Percentiles rank a stretch among this genome's conserved stretches.
Evolutionary conservation across 1,139 yeast species (phyloP).

Genomic region (Candida tropicalis): DNA sequence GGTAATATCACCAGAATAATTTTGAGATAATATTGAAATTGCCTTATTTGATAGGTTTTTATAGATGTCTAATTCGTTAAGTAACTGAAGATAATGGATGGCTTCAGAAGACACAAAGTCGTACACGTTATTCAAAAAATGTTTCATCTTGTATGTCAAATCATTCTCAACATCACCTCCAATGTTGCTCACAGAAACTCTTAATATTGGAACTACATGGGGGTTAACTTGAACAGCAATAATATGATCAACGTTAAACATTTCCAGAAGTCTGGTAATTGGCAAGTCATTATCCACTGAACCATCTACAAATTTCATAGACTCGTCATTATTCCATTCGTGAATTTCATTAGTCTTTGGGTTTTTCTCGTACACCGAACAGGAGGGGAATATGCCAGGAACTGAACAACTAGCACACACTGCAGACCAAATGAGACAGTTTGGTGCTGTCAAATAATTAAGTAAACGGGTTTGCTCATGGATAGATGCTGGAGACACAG

Average conservation of each 20-base stretch:
- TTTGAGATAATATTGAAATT: slow-evolving; percentile 77
- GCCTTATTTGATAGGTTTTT: slow-evolving; percentile 72
- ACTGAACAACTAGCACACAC: slow-evolving; percentile 96
- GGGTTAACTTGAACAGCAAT: slow-evolving; percentile 98
- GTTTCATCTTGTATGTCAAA: slow-evolving; percentile 55
- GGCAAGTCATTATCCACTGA: slow-evolving; percentile 96
- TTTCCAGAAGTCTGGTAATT: slow-evolving; percentile 82
- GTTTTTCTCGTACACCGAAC: slow-evolving; percentile 82
- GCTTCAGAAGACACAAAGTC: slow-evolving; percentile 69
- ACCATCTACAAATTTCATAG: slow-evolving; percentile 89
- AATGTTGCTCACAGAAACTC: slow-evolving; percentile 63
- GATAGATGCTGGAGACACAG: slow-evolving; percentile 59
- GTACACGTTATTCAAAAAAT: slow-evolving; percentile 56
- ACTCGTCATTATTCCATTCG: slow-evolving; percentile 81
- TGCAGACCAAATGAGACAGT: slow-evolving; percentile 71
- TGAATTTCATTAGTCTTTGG: slow-evolving; percentile 65
- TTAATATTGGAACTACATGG: slow-evolving; percentile 87
- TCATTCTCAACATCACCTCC: slow-evolving; percentile 75
- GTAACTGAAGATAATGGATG: slow-evolving; percentile 72
- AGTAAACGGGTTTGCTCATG: slow-evolving; percentile 60
- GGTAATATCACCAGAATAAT: slow-evolving; percentile 92
- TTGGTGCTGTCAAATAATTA: slow-evolving; percentile 52
- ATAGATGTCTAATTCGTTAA: slow-evolving; percentile 75
- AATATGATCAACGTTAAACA: slow-evolving; percentile 96
- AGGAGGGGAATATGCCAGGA: slow-evolving; percentile 88